These are phyloP conservation scores for Poa pratensis DNA, from an alignment of 176 grass and related monocot species.

Conservation along the genomic window DNA sequence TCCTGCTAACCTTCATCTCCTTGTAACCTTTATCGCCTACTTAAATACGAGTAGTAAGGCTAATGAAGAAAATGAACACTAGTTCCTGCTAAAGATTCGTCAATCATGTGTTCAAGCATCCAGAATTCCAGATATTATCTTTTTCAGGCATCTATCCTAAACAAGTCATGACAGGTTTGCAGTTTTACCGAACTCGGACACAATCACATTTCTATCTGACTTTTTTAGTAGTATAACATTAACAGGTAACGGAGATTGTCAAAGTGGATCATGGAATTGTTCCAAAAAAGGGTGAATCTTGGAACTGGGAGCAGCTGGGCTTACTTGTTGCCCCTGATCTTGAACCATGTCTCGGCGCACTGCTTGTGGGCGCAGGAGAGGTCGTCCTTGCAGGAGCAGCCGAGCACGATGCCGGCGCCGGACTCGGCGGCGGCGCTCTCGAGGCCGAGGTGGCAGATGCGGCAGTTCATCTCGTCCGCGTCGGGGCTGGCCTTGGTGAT, in stretches of 20 bases:
- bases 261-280: not conserved
- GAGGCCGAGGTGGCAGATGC: conserved; percentile 95
- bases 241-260: not conserved
- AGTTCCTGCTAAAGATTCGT: conserved; percentile 52
- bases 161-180: conserved; percentile 20
- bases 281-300: not conserved
- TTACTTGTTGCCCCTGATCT: conserved; percentile 99
- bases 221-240: not conserved
- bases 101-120: conserved; percentile 46
- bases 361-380: conserved; percentile 87
- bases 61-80: conserved; percentile 20
- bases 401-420: conserved; percentile 75
- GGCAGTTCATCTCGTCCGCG: conserved; percentile 74
- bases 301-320: conserved; percentile 28
- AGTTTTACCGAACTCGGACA: conserved; percentile 11
- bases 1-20: conserved; percentile 17
- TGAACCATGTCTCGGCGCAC: conserved; percentile 99
- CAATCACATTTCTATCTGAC: not conserved
- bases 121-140: conserved; percentile 9
- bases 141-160: conserved; percentile 11
- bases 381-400: conserved; percentile 97
- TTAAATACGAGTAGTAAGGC: conserved; percentile 34
- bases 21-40: conserved; percentile 47
- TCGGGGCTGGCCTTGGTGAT: conserved; percentile 65
- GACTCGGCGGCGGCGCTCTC: conserved; percentile 68